phyloP scores from a whole-genome alignment of 208 protist species.

The Crithidia brevicula region DNA sequence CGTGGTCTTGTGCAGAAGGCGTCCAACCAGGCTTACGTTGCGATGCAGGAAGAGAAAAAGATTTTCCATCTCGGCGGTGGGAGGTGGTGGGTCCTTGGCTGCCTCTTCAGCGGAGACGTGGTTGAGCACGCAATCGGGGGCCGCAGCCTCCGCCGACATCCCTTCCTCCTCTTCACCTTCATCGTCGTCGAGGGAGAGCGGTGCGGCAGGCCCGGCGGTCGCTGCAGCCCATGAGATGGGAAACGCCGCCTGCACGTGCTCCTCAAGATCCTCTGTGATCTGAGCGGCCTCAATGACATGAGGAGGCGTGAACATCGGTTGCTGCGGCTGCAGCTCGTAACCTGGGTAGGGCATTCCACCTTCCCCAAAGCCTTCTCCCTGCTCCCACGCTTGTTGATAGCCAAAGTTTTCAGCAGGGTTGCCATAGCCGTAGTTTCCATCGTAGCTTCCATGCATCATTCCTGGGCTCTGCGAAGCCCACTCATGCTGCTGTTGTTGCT shows the following conservation, averaged over 20 bases:
- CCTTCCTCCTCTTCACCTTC: not conserved
- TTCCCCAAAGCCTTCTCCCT: not conserved
- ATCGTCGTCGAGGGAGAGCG: slow-evolving; percentile 23
- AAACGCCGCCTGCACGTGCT: slow-evolving; percentile 53
- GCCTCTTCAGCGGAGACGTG: slow-evolving; percentile 9
- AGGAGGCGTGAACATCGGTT: slow-evolving; percentile 2
- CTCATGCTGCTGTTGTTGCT: not conserved
- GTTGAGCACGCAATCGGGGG: slow-evolving; percentile 8
- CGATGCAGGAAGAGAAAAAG: slow-evolving; percentile 46
- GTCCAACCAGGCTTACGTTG: slow-evolving; percentile 35
- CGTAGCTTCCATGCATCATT: not conserved
- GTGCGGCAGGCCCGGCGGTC: not conserved
- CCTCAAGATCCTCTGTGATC: slow-evolving; percentile 43
- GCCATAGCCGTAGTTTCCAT: not conserved
- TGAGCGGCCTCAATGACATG: slow-evolving; percentile 35
- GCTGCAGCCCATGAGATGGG: slow-evolving; percentile 28
- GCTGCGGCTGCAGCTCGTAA: slow-evolving; percentile 2
- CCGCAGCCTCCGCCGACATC: not conserved
- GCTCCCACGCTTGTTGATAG: not conserved
- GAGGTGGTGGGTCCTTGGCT: slow-evolving; percentile 17
- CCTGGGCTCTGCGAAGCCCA: too few species aligned
- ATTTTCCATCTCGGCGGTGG: slow-evolving; percentile 62
- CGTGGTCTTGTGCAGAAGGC: slow-evolving; percentile 50
- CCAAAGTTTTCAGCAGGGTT: not conserved
- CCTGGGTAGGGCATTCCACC: not conserved